Percentiles rank a stretch among this genome's conserved stretches.
Evolutionary conservation across 345 rosid species (phyloP).

Genomic region (Mallotus nudiflorus): DNA sequence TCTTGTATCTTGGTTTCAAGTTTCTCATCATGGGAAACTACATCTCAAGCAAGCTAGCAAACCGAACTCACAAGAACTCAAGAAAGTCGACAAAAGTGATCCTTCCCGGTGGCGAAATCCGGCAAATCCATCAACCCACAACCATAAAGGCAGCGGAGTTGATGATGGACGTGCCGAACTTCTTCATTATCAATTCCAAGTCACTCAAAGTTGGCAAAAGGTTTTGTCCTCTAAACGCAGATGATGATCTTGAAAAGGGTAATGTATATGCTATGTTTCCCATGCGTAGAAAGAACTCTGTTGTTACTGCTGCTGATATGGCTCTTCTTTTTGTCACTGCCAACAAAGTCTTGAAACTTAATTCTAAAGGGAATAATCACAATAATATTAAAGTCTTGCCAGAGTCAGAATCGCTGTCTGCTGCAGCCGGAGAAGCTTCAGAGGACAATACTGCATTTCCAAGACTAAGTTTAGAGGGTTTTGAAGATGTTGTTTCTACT

Average conservation of each 20-base stretch:
- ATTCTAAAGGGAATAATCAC: not conserved
- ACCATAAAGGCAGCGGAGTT: constrained; percentile 19
- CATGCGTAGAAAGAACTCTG: constrained; percentile 18
- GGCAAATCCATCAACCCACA: not conserved
- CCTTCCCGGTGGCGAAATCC: constrained; percentile 20
- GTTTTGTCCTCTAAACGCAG: constrained; percentile 18
- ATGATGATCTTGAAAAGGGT: constrained; percentile 15
- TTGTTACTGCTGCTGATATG: constrained; percentile 12
- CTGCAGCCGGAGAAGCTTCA: not conserved
- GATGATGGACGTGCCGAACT: constrained; percentile 19
- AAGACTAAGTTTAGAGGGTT: constrained; percentile 18
- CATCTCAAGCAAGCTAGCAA: constrained; percentile 6
- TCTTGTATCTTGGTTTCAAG: too few species aligned
- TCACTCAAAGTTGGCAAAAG: constrained; percentile 13
- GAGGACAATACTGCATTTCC: not conserved
- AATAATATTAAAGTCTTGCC: not conserved
- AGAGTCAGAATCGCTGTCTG: not conserved
- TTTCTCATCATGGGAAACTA: constrained; percentile 16
- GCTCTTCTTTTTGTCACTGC: not conserved
- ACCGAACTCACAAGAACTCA: not conserved
- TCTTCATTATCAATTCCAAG: constrained; percentile 12
- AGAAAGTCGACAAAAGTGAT: constrained; percentile 9
- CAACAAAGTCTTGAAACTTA: not conserved
- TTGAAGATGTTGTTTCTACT: constrained; percentile 17
- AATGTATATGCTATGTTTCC: constrained; percentile 22